phyloP scores from a whole-genome alignment of 2,329 filamentous ascomycete species.

The Lecanicillium sp. region DNA sequence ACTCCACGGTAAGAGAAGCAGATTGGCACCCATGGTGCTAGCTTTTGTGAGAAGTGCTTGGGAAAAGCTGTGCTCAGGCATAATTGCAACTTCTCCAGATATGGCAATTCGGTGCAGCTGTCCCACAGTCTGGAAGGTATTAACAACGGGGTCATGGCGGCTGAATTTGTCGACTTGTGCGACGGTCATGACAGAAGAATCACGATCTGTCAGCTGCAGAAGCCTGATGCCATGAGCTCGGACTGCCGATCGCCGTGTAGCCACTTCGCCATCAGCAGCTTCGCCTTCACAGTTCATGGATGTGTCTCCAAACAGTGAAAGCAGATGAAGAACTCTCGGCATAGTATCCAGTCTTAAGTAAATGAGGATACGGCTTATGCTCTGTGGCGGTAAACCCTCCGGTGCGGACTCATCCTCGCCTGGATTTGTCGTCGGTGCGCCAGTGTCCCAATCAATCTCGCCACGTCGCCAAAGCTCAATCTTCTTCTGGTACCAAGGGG shows the following conservation, averaged over 20 bases:
- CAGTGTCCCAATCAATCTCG: slow-evolving; percentile 77
- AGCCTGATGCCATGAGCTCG: slow-evolving; percentile 81
- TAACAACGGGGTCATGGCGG: slow-evolving; percentile 75
- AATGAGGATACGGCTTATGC: slow-evolving; percentile 52
- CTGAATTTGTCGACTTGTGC: slow-evolving; percentile 72
- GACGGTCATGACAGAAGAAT: slow-evolving; percentile 92
- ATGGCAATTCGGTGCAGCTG: slow-evolving; percentile 78
- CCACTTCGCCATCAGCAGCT: slow-evolving; percentile 17
- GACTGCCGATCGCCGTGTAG: slow-evolving; percentile 40
- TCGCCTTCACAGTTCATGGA: slow-evolving; percentile 18
- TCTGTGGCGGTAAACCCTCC: neutral
- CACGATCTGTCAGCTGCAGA: slow-evolving; percentile 82
- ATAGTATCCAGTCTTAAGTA: slow-evolving; percentile 82
- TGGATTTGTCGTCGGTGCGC: slow-evolving; percentile 30
- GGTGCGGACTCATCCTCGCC: slow-evolving; percentile 16
- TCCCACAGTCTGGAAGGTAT: slow-evolving; percentile 84
- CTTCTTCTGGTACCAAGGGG: slow-evolving; percentile 52
- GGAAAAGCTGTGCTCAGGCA: slow-evolving; percentile 71
- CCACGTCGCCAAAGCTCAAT: slow-evolving; percentile 60
- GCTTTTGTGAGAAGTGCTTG: slow-evolving; percentile 69
- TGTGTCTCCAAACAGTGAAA: slow-evolving; percentile 65
- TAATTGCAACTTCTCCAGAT: slow-evolving; percentile 73
- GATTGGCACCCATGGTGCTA: slow-evolving; percentile 62
- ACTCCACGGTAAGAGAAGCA: slow-evolving; percentile 85
- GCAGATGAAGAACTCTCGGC: slow-evolving; percentile 72